Evolutionary conservation across 164 flowering plant genomes (phyloP).

Genomic region (Vitis rotundifolia): DNA sequence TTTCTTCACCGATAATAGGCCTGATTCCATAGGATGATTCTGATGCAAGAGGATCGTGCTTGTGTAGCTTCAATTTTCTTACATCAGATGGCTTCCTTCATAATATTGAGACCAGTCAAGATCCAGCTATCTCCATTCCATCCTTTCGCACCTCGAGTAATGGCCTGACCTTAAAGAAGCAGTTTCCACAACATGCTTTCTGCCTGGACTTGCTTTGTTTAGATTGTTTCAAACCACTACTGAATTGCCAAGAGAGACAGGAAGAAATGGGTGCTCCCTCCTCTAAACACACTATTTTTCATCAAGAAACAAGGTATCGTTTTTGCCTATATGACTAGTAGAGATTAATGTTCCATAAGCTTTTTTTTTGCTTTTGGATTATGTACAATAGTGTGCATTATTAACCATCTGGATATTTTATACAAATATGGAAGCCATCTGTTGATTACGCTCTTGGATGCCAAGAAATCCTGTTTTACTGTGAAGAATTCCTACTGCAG

Average conservation of each 20-base stretch:
- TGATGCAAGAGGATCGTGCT: constrained; percentile 39
- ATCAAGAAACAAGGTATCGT: constrained; percentile 20
- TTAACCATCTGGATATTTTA: constrained; percentile 2
- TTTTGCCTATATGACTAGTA: constrained; percentile 21
- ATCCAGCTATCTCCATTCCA: constrained; percentile 46
- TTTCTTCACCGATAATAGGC: constrained; percentile 52
- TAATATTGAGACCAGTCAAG: constrained; percentile 61
- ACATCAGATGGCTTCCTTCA: constrained; percentile 83
- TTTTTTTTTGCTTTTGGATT: not conserved
- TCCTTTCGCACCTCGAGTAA: constrained; percentile 29
- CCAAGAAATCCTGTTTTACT: not conserved
- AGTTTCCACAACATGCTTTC: constrained; percentile 36
- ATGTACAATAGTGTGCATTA: constrained; percentile 7
- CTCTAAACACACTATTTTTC: constrained; percentile 18
- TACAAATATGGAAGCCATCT: not conserved
- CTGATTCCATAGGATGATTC: constrained; percentile 47
- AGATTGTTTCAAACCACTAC: constrained; percentile 15
- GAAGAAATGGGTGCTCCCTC: constrained; percentile 3
- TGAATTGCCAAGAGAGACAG: constrained; percentile 3
- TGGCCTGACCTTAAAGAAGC: constrained; percentile 28
- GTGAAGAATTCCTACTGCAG: not conserved
- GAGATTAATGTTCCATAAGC: not conserved
- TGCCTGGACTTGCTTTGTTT: constrained; percentile 22
- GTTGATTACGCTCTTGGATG: not conserved
- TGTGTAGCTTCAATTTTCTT: constrained; percentile 72